phyloP scores from a whole-genome alignment of 306 rosid genomes.

The Sechiopsis laciniata region DNA sequence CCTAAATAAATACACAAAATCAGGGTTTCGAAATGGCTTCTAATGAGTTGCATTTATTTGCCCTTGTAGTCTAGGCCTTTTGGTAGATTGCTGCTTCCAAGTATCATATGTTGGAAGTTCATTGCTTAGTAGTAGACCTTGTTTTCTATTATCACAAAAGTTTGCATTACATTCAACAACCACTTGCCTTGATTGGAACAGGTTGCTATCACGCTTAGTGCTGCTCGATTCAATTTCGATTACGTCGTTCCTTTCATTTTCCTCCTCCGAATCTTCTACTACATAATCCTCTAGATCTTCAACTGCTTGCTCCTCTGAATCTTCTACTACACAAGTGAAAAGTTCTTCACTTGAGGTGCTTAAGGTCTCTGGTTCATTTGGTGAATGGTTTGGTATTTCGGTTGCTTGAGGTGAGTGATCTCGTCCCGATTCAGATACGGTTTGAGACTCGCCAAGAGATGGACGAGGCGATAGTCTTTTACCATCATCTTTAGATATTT shows the following conservation, averaged over 20 bases:
- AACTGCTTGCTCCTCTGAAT: constrained; percentile 31
- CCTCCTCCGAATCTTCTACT: constrained; percentile 53
- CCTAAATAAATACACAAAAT: constrained; percentile 10
- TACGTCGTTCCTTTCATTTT: constrained; percentile 26
- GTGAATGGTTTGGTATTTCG: constrained; percentile 25
- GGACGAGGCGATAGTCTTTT: constrained; percentile 22
- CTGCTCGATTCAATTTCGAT: constrained; percentile 10
- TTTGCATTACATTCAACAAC: constrained; percentile 21
- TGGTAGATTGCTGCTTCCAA: constrained; percentile 25
- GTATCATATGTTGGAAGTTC: constrained; percentile 23
- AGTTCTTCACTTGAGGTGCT: constrained; percentile 34
- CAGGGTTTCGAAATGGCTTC: not conserved
- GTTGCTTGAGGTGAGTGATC: constrained; percentile 25
- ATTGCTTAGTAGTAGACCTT: constrained; percentile 10
- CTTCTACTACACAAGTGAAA: constrained; percentile 35
- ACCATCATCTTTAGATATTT: constrained; percentile 24
- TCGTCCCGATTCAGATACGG: constrained; percentile 22
- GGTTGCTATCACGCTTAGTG: not conserved
- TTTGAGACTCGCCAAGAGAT: constrained; percentile 20
- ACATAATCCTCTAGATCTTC: constrained; percentile 21
- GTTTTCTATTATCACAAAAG: constrained; percentile 26
- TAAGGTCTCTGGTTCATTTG: constrained; percentile 24
- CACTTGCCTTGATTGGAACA: constrained; percentile 16
- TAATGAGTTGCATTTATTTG: not conserved
- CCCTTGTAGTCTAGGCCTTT: constrained; percentile 29